Evolutionary conservation across 78 protist genomes (phyloP).

Genomic region (Polysphondylium violaceum): DNA sequence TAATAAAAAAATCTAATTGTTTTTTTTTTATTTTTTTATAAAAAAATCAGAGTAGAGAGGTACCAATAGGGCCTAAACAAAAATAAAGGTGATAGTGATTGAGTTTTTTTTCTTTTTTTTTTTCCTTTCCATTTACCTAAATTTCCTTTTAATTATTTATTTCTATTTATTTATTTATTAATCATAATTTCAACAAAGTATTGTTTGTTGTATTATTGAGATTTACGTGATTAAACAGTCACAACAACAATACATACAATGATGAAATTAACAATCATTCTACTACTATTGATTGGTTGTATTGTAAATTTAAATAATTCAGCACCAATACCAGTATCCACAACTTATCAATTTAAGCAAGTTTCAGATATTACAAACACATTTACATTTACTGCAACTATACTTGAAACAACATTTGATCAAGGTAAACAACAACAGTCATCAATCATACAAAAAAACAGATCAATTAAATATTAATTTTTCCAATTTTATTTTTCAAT

Average conservation of each 20-base stretch:
- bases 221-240: no score
- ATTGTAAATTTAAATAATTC: neutral
- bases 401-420: neutral
- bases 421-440: neutral
- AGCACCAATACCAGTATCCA: neutral
- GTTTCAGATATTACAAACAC: constrained; percentile 1
- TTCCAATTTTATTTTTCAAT: neutral
- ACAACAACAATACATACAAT: neutral
- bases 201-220: no score
- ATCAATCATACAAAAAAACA: neutral
- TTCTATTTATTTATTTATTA: no score
- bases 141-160: no score
- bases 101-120: no score
- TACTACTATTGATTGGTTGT: neutral
- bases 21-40: no score
- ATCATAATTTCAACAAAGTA: no score
- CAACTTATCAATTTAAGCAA: neutral
- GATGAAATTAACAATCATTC: neutral
- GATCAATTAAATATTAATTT: neutral
- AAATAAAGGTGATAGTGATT: no score
- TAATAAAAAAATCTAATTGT: no score
- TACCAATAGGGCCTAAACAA: no score
- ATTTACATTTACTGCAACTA: neutral
- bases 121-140: no score
- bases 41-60: no score